phyloP scores from a whole-genome alignment of 73 alveolate species.

The Paramecium biaurelia region DNA sequence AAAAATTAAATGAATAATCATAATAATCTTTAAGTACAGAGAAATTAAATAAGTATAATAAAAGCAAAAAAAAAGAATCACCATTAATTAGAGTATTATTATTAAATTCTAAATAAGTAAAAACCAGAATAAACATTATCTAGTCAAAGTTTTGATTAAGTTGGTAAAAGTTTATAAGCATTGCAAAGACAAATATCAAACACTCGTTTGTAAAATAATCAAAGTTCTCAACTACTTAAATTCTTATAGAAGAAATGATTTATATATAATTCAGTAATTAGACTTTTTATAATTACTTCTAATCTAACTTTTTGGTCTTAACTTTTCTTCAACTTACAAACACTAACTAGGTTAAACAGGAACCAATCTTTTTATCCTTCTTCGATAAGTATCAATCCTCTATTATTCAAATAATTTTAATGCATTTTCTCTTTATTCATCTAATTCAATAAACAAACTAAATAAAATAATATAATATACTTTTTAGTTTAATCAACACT shows the following conservation, averaged over 20 bases:
- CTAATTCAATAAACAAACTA: neutral
- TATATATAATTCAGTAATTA: neutral
- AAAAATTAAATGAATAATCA: neutral
- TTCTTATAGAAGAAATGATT: neutral
- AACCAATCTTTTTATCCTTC: neutral
- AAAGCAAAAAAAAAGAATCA: neutral
- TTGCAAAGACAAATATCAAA: neutral
- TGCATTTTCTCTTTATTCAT: neutral
- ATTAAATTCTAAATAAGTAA: neutral
- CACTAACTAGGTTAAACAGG: neutral
- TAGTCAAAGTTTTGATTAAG: neutral
- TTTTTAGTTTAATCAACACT: neutral
- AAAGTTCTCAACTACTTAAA: neutral
- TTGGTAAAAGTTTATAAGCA: neutral
- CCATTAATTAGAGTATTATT: neutral
- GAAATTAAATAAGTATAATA: neutral
- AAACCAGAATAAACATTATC: constrained; percentile 11
- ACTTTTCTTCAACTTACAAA: neutral
- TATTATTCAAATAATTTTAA: neutral
- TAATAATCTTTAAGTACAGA: neutral
- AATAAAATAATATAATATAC: neutral
- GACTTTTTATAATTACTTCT: neutral
- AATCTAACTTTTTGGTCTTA: neutral
- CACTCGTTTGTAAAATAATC: neutral
- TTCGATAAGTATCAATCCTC: neutral